Conservation (phyloP, 176 grass and related monocot species). For the Avena sativa region DNA sequence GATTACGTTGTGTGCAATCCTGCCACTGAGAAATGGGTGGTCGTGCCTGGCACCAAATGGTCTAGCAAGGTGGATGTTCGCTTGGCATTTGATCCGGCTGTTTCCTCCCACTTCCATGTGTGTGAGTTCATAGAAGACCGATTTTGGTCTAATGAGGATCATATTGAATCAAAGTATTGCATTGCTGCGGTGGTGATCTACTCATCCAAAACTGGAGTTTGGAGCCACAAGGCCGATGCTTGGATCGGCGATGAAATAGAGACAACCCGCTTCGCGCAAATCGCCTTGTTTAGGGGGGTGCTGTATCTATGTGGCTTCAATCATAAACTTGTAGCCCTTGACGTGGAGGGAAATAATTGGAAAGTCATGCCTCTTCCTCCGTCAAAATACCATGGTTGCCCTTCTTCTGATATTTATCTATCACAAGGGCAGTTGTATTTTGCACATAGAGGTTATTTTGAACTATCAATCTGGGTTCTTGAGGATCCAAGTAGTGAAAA, state of each 20-base stretch:
- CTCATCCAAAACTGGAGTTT: neutral
- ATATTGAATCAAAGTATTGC: neutral
- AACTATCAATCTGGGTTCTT: conserved; percentile 5
- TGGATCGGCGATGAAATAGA: neutral
- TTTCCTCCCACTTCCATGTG: neutral
- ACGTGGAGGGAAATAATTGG: neutral
- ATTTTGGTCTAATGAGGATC: neutral
- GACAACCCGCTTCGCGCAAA: neutral
- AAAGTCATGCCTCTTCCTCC: neutral
- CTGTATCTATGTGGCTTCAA: neutral
- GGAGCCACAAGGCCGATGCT: neutral
- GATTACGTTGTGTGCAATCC: conserved; percentile 2
- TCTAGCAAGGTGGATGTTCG: neutral
- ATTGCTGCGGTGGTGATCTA: neutral
- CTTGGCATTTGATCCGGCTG: neutral
- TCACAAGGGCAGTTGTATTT: conserved; percentile 11
- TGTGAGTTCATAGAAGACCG: neutral
- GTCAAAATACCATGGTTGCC: neutral
- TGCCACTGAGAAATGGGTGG: conserved; percentile 14
- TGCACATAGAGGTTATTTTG: neutral
- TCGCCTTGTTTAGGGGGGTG: neutral
- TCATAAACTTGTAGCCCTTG: neutral
- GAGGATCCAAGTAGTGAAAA: neutral
- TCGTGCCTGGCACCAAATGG: neutral
- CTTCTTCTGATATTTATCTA: neutral